phyloP scores from a whole-genome alignment of 306 rosid species.

The Vicia sativa region DNA sequence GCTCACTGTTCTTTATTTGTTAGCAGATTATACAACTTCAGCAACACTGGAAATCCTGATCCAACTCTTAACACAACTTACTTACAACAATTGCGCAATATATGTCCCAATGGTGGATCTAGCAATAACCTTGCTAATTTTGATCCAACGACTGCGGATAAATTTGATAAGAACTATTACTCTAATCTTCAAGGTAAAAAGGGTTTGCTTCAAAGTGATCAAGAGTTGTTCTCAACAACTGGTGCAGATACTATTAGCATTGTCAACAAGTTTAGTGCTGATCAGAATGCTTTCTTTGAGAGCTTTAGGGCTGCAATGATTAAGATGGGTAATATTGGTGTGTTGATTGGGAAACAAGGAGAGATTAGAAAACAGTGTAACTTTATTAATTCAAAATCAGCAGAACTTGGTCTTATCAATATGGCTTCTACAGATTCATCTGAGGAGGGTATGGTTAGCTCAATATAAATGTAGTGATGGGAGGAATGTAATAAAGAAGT shows the following conservation, averaged over 20 bases:
- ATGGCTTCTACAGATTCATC: background rate
- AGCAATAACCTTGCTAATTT: slow-evolving; percentile 19
- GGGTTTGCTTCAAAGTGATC: slow-evolving; percentile 46
- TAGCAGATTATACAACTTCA: slow-evolving; percentile 38
- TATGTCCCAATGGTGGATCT: slow-evolving; percentile 32
- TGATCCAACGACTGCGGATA: slow-evolving; percentile 37
- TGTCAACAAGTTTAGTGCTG: slow-evolving; percentile 26
- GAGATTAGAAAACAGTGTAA: slow-evolving; percentile 44
- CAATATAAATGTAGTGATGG: background rate
- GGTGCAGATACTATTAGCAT: slow-evolving; percentile 36
- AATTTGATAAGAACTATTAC: slow-evolving; percentile 40
- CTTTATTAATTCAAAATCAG: slow-evolving; percentile 30
- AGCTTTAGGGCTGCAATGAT: slow-evolving; percentile 36
- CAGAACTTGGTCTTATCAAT: background rate
- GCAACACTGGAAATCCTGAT: slow-evolving; percentile 28
- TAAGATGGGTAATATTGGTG: slow-evolving; percentile 47
- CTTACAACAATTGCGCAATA: background rate
- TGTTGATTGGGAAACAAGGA: slow-evolving; percentile 36
- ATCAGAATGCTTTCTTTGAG: slow-evolving; percentile 20
- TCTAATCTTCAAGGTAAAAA: slow-evolving; percentile 34
- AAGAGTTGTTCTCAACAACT: slow-evolving; percentile 43
- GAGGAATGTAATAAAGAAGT: slow-evolving; percentile 30
- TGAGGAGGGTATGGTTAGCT: slow-evolving; percentile 22
- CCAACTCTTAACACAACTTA: slow-evolving; percentile 44
- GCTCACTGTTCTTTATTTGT: slow-evolving; percentile 13